A percentile compares a stretch with the other conserved stretches of the same genome.
These are phyloP conservation scores for Barnettozyma californica DNA, from an alignment of 805 yeast species.

Conservation along the genomic window DNA sequence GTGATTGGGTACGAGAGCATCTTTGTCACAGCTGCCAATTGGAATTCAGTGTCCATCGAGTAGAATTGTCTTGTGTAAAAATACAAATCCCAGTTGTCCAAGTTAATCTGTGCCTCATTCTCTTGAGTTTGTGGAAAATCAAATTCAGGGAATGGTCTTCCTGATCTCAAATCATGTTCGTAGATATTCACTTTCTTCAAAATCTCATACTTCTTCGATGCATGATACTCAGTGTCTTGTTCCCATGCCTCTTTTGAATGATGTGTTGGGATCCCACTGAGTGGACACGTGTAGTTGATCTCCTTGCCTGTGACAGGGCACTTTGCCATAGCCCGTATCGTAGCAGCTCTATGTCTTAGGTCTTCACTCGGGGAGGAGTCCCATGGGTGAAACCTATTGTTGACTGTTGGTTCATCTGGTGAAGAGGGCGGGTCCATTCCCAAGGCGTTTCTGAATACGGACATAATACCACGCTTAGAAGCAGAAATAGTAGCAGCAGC, in stretches of 20 bases:
- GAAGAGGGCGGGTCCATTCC: slow-evolving; percentile 62
- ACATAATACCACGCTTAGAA: slow-evolving; percentile 27
- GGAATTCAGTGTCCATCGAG: slow-evolving; percentile 96
- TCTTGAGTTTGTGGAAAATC: slow-evolving; percentile 84
- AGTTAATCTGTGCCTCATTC: slow-evolving; percentile 67
- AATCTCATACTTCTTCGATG: slow-evolving; percentile 57
- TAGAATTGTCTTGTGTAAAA: slow-evolving; percentile 89
- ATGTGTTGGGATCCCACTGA: slow-evolving; percentile 95
- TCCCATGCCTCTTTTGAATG: slow-evolving; percentile 89
- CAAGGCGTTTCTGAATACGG: slow-evolving; percentile 40
- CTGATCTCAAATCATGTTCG: slow-evolving; percentile 93
- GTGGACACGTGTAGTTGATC: slow-evolving; percentile 83
- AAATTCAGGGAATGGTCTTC: slow-evolving; percentile 92
- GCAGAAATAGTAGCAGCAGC: background rate
- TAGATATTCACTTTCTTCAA: slow-evolving; percentile 84
- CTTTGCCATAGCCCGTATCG: slow-evolving; percentile 77
- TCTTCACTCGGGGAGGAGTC: slow-evolving; percentile 88
- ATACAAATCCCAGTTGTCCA: slow-evolving; percentile 86
- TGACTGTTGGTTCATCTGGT: slow-evolving; percentile 62
- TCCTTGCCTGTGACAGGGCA: slow-evolving; percentile 87
- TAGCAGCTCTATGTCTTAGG: slow-evolving; percentile 85
- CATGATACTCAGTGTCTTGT: slow-evolving; percentile 67
- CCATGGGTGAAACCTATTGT: slow-evolving; percentile 81
- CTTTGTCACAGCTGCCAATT: slow-evolving; percentile 91
- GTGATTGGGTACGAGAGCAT: slow-evolving; percentile 92